Evolutionary conservation across 306 rosid genomes (phyloP), one percentile per base, ranked within the genome.

Genomic region (Datisca glomerata): DNA sequence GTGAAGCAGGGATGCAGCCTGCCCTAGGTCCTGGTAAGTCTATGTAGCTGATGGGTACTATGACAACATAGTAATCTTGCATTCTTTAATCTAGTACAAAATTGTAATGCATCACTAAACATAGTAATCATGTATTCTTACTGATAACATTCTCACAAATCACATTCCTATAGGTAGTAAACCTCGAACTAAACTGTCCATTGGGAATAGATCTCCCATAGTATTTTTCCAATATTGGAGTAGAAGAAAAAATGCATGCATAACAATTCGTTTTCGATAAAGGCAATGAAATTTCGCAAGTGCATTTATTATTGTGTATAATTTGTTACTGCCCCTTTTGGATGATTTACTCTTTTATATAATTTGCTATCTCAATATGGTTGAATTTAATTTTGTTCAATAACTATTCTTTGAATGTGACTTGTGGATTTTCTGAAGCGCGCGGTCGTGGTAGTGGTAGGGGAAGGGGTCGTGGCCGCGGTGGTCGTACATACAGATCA

Each of bases 381-480:
- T 14, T 21, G 33, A 25, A 9, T 1, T 33, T 8, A 18, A 12
- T 6, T 17, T 21, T 19, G 31, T 34, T 14, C 42, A 31, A 34
- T 8, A 5, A 3, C 36, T 43, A 23, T 51, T 37, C 6, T 11
- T 29, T 38, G 24, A 41, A 22, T 8, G 6, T 23, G 27, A 14
- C 19, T 34, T 18, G 21, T 27, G 36, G 42, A 49, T 68, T 24
- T 49, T 51, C 49, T 51, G 66, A 43, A 78, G 83, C 91, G 20
- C 76, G 78, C 5, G 93, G 76, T 6, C 91, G 79, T 35, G 70
- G 75, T 7, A 44, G 61, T 43, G 87, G 87, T 36, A 66, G 93
- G 67, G 77, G 79, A 9, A 63, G 75, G 43, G 91, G 85, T 1
- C 75, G 68, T 31, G 91, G 91, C 4, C 79, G 66, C 38, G 69